Conservation (phyloP, 345 rosid species). For the Clarkia xantiana region DNA sequence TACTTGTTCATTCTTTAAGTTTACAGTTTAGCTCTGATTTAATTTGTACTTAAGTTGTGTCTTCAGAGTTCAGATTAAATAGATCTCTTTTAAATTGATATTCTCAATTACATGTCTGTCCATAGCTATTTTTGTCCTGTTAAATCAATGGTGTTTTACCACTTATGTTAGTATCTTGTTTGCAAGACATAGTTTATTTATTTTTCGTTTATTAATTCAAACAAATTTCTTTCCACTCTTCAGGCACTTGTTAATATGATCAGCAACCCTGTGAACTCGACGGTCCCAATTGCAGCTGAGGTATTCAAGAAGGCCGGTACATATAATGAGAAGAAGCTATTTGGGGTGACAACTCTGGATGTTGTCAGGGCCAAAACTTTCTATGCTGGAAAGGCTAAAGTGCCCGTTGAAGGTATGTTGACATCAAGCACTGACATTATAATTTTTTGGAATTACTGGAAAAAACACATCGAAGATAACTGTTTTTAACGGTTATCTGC, state of each 20-base stretch:
- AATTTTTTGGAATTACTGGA: not conserved
- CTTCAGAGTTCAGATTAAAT: too few relatives aligned
- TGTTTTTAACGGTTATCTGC: slow-evolving; percentile 8
- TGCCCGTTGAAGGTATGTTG: slow-evolving; percentile 32
- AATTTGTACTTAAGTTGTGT: too few relatives aligned
- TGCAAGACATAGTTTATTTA: not conserved
- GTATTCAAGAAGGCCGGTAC: slow-evolving; percentile 62
- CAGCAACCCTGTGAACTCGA: slow-evolving; percentile 72
- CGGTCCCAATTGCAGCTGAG: slow-evolving; percentile 72
- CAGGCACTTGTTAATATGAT: slow-evolving; percentile 60
- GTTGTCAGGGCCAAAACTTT: slow-evolving; percentile 67
- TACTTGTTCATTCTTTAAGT: not conserved
- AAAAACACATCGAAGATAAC: not conserved
- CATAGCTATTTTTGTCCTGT: too few relatives aligned
- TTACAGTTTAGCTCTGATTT: too few relatives aligned
- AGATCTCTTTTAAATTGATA: too few relatives aligned
- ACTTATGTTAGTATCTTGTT: too few relatives aligned
- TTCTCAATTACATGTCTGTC: too few relatives aligned
- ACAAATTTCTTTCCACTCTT: not conserved
- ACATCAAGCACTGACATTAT: not conserved
- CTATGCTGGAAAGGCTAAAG: slow-evolving; percentile 58
- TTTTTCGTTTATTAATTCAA: not conserved
- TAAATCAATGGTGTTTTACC: too few relatives aligned
- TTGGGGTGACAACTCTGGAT: slow-evolving; percentile 67
- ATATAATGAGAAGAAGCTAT: slow-evolving; percentile 49